Percentiles rank a stretch among this genome's conserved stretches.
phyloP scores from a whole-genome alignment of 2,329 filamentous ascomycete genomes.

The Cladophialophora psammophila region DNA sequence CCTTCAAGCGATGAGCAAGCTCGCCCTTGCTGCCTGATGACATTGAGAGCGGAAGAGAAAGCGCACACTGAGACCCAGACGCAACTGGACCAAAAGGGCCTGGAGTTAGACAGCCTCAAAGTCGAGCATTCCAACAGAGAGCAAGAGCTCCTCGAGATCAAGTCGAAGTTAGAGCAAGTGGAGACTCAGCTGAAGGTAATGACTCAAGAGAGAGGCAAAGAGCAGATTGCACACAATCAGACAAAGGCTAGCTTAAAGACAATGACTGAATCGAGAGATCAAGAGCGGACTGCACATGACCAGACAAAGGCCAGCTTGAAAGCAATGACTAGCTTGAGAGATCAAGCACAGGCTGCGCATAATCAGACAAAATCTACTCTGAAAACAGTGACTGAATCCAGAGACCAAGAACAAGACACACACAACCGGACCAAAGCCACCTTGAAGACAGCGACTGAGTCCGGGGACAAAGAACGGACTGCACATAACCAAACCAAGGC shows the following conservation, averaged over 20 bases:
- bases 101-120: conserved; percentile 2
- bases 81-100: background rate
- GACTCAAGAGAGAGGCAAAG: background rate
- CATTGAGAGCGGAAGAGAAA: background rate
- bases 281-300: background rate
- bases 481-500: background rate
- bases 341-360: background rate
- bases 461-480: background rate
- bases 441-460: background rate
- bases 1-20: background rate
- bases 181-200: background rate
- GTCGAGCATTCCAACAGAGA: background rate
- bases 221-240: background rate
- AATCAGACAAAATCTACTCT: background rate
- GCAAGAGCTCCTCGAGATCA: background rate
- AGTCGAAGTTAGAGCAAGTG: background rate
- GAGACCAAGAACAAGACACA: background rate
- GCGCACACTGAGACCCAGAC: background rate
- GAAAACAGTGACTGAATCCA: background rate
- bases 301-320: background rate
- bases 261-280: background rate
- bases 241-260: background rate
- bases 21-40: background rate
- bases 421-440: background rate
- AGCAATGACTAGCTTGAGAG: background rate